phyloP scores from a whole-genome alignment of 768 basidiomycete genomes.

The Holtermanniella nyarrowii region DNA sequence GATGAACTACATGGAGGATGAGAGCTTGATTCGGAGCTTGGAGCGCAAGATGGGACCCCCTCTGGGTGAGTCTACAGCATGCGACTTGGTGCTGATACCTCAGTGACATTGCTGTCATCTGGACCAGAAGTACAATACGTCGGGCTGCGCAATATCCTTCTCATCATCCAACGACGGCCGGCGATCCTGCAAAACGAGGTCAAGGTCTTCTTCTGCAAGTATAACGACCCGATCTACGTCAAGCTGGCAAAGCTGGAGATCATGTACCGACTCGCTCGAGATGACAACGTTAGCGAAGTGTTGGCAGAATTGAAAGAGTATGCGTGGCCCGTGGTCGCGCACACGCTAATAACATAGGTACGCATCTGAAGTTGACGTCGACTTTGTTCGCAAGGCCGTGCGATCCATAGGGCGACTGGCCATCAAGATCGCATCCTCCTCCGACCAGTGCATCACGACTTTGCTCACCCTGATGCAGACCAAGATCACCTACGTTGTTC shows the following conservation, averaged over 20 bases:
- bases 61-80: slow-evolving; percentile 56
- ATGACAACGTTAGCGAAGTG: slow-evolving; percentile 86
- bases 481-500: slow-evolving; percentile 90
- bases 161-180: slow-evolving; percentile 92
- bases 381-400: slow-evolving; percentile 95
- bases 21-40: slow-evolving; percentile 70
- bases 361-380: slow-evolving; percentile 94
- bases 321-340: neutral
- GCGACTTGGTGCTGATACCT: neutral
- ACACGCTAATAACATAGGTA: slow-evolving; percentile 50
- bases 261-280: slow-evolving; percentile 93
- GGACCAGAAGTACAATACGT: slow-evolving; percentile 99
- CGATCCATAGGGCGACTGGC: slow-evolving; percentile 95
- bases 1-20: slow-evolving; percentile 98
- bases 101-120: slow-evolving; percentile 89
- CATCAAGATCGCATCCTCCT: slow-evolving; percentile 84
- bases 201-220: slow-evolving; percentile 99
- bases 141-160: slow-evolving; percentile 85
- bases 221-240: slow-evolving; percentile 98
- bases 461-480: slow-evolving; percentile 80
- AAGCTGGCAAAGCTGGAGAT: slow-evolving; percentile 97
- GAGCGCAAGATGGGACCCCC: slow-evolving; percentile 99
- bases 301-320: slow-evolving; percentile 91
- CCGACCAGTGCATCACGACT: slow-evolving; percentile 80
- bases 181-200: slow-evolving; percentile 91